Percentiles rank a stretch among this genome's conserved stretches.
Evolutionary conservation across 768 basidiomycete genomes (phyloP).

Genomic region (Trametes meyenii): DNA sequence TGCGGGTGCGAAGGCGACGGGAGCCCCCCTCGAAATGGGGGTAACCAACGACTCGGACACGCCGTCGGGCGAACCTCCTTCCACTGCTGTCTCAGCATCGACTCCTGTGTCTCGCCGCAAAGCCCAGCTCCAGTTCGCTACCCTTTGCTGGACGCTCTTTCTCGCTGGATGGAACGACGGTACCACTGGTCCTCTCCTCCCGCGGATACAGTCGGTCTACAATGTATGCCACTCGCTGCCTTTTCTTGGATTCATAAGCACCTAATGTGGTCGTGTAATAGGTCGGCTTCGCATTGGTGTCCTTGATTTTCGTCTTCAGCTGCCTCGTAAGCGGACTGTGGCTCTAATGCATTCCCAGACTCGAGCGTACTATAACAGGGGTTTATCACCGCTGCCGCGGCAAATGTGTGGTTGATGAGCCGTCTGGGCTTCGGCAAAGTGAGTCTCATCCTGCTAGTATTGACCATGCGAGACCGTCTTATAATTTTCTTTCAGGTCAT

Average conservation of each 20-base stretch:
- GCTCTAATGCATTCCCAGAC: not conserved
- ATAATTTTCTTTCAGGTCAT: constrained; percentile 36
- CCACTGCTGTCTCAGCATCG: constrained; percentile 15
- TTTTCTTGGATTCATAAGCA: not conserved
- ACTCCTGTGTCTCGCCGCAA: constrained; percentile 6
- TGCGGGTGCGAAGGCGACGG: no score
- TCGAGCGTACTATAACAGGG: constrained; percentile 38
- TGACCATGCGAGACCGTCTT: not conserved
- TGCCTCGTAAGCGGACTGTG: constrained; percentile 38
- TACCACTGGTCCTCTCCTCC: constrained; percentile 72
- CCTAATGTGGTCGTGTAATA: constrained; percentile 20
- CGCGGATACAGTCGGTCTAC: constrained; percentile 64
- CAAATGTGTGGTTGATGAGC: constrained; percentile 51
- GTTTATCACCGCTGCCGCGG: constrained; percentile 47
- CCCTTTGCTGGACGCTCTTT: constrained; percentile 59
- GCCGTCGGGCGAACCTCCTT: not conserved
- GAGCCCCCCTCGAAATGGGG: constrained; percentile 5
- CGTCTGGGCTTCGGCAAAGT: constrained; percentile 53
- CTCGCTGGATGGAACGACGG: constrained; percentile 83
- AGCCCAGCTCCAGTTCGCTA: constrained; percentile 18
- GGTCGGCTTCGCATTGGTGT: constrained; percentile 56
- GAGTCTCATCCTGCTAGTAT: constrained; percentile 1
- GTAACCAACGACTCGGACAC: not conserved
- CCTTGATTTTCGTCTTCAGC: constrained; percentile 59
- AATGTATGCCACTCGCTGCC: constrained; percentile 38